phyloP scores from a whole-genome alignment of 1,284 basidiomycete species.

The Jaminaea rosea region DNA sequence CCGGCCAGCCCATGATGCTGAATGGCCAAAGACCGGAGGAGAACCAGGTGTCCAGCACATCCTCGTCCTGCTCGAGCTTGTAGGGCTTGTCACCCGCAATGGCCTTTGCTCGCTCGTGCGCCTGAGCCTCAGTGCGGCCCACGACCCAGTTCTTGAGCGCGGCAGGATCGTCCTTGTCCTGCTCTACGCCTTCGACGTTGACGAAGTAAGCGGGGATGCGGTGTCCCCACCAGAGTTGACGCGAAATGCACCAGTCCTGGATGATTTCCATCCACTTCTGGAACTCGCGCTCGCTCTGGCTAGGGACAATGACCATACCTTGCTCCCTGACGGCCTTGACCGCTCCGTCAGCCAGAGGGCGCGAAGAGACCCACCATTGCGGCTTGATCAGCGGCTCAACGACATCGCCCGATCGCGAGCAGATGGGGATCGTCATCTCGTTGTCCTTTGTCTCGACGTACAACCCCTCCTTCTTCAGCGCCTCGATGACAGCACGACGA shows the following conservation, averaged over 20 bases:
- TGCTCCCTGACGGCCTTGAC: conserved; percentile 63
- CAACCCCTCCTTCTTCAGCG: conserved; percentile 73
- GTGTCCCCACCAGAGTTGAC: conserved; percentile 99
- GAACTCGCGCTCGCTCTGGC: conserved; percentile 85
- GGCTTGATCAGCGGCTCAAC: conserved; percentile 95
- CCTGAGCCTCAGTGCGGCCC: conserved; percentile 71
- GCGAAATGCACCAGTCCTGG: conserved; percentile 98
- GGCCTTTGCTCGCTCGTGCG: conserved; percentile 64
- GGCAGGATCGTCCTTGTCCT: conserved; percentile 51
- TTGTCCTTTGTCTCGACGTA: conserved; percentile 82
- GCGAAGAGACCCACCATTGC: conserved; percentile 98
- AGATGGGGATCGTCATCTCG: conserved; percentile 46
- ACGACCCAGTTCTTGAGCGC: conserved; percentile 62
- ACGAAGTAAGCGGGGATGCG: conserved; percentile 91
- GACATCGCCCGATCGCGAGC: conserved; percentile 61
- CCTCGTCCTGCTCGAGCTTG: conserved; percentile 83
- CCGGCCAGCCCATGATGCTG: conserved; percentile 95
- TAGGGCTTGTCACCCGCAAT: conserved; percentile 62
- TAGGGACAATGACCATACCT: conserved; percentile 61
- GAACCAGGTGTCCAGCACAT: conserved; percentile 99
- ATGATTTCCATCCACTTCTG: conserved; percentile 91
- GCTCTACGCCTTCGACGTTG: conserved; percentile 67
- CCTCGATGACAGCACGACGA: conserved; percentile 72
- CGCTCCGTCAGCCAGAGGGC: conserved; percentile 66
- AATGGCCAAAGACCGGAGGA: conserved; percentile 97